Base-by-base conservation (phyloP, 75 land plant species). In the Cunninghamia lanceolata region DNA sequence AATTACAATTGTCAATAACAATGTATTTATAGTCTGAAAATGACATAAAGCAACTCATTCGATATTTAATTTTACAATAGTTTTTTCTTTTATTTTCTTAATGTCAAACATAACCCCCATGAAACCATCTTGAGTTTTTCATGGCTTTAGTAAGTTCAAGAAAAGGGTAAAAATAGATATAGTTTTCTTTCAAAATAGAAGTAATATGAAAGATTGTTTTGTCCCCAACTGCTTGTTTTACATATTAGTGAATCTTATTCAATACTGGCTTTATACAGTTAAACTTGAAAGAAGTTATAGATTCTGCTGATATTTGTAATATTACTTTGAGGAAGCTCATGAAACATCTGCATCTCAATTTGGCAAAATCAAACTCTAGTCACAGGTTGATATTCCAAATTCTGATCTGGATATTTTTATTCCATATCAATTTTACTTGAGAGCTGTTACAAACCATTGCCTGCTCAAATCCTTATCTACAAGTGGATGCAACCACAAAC, bases 391-490 rank as follows among this genome's bases (percentile, higher is more conserved):
- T 50, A 50, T 50, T 50, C 11, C 53, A 50, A 73, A 73, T 73
- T 34, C 75, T 14, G 34, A 73, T 13, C 36, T 32, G 36, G 36
- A 73, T 73, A 34, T 32, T 21, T 13, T 50, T 32, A 73, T 73
- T 73, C 36, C 38, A 73, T 73, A 73, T 73, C 16, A 34, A 34
- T 73, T 34, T 32, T 34, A 73, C 15, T 34, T 73, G 75, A 73
- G 16, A 73, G 15, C 34, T 3, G n/a, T 13, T 73, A 73, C 75
- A 73, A 73, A 73, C 75, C 36, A 34, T 34, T 73, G 75, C 75
- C 75, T 73, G 75, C 75, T 73, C 35, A 73, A 73, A 73, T 73
- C 36, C 36, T 73, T 73, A 73, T 73, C 75, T 73, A 73, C 36
- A 73, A 73, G 36, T 73, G 75, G 75, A 73, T 7, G 32, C 68